A percentile compares a stretch with the other conserved stretches of the same genome.
Evolutionary conservation across 192 early-diverging fungal species (phyloP).

Genomic region (Linderina pennispora): DNA sequence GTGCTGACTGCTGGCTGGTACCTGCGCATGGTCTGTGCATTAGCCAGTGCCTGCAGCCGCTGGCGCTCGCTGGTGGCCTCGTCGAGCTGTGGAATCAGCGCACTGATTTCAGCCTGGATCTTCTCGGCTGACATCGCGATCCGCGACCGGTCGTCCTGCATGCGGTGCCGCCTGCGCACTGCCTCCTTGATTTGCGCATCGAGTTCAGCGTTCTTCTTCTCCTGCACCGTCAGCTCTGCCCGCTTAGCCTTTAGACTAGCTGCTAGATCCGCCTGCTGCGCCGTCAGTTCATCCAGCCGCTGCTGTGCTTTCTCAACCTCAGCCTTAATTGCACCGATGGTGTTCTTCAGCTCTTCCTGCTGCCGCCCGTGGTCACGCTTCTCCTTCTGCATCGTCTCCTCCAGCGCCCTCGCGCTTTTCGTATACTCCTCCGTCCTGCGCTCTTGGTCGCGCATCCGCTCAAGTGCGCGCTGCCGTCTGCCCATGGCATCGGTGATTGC

Average conservation of each 20-base stretch:
- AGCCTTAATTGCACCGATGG: constrained; percentile 10
- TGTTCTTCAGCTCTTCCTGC: constrained; percentile 15
- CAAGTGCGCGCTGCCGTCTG: constrained; percentile 20
- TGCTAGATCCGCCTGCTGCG: constrained; percentile 8
- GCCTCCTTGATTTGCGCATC: constrained; percentile 13
- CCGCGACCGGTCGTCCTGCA: constrained; percentile 10
- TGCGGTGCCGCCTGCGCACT: constrained; percentile 5
- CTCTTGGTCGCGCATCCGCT: constrained; percentile 18
- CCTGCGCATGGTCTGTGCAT: too few relatives aligned
- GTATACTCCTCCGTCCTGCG: constrained; percentile 7
- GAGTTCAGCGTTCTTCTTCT: constrained; percentile 18
- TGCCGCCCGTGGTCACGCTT: constrained; percentile 19
- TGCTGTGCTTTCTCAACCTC: constrained; percentile 19
- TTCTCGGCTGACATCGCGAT: background rate
- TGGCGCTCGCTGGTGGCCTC: constrained; percentile 5
- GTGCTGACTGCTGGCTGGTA: too few relatives aligned
- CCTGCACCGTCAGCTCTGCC: constrained; percentile 12
- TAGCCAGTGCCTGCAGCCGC: constrained; percentile 1
- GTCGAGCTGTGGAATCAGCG: constrained; percentile 12
- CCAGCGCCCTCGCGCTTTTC: constrained; percentile 15
- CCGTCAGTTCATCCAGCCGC: constrained; percentile 5
- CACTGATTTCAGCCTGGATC: constrained; percentile 18
- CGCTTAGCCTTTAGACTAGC: constrained; percentile 12
- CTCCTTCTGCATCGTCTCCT: constrained; percentile 21
- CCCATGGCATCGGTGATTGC: constrained; percentile 15